phyloP scores from a whole-genome alignment of 176 grass and related monocot species.

The Paspalum vaginatum region DNA sequence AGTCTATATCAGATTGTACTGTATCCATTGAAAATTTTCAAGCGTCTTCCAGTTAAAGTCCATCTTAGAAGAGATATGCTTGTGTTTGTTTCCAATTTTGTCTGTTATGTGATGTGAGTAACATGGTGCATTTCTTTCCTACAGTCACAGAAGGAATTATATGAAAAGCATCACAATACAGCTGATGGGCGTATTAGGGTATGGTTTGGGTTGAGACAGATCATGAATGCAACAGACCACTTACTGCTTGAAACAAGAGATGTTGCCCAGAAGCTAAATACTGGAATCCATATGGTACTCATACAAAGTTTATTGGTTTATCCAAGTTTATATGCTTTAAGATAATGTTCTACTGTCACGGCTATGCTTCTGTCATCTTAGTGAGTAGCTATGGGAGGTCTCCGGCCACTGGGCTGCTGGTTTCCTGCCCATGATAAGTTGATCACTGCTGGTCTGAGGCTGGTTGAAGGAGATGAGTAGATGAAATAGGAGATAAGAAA shows the following conservation, averaged over 20 bases:
- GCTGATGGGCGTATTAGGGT: constrained; percentile 85
- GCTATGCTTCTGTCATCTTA: too few relatives aligned
- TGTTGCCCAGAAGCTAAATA: constrained; percentile 72
- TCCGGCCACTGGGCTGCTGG: too few relatives aligned
- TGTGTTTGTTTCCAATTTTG: constrained; percentile 17
- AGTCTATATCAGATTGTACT: constrained; percentile 7
- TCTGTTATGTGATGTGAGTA: constrained; percentile 10
- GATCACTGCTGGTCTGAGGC: too few relatives aligned
- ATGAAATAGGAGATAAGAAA: too few relatives aligned
- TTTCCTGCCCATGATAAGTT: too few relatives aligned
- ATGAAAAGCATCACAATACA: constrained; percentile 82
- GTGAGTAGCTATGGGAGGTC: too few relatives aligned
- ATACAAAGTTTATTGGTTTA: constrained; percentile 28
- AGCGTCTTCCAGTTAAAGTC: not conserved
- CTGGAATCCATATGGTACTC: constrained; percentile 95
- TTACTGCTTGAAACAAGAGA: constrained; percentile 92
- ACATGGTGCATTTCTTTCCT: constrained; percentile 15
- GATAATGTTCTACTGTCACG: not conserved
- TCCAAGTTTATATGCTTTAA: constrained; percentile 17
- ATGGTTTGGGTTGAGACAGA: constrained; percentile 98
- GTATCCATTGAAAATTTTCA: not conserved
- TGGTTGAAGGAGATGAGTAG: too few relatives aligned
- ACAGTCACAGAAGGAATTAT: constrained; percentile 85
- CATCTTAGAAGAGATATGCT: not conserved
- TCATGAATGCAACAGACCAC: constrained; percentile 85